Percentiles rank a stretch among this genome's conserved stretches.
Conservation (phyloP, 1,284 basidiomycete species). For the Trichosporon sp. region DNA sequence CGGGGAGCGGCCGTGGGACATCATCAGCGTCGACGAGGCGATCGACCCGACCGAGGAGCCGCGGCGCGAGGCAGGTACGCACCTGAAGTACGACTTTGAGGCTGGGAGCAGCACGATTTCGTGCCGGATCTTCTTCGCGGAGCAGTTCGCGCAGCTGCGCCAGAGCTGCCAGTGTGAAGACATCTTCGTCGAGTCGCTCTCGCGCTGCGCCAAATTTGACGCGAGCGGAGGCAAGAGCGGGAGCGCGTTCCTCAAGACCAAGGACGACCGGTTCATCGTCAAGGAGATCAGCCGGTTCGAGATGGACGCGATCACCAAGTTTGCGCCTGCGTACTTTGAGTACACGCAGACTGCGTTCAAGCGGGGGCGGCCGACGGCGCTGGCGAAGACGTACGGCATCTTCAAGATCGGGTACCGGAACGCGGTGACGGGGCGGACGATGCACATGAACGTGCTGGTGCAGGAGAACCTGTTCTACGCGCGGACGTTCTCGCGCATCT, state of each 20-base stretch:
- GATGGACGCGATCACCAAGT: slow-evolving; percentile 91
- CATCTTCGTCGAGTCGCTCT: slow-evolving; percentile 87
- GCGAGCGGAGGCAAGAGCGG: slow-evolving; percentile 94
- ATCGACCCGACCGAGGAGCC: slow-evolving; percentile 43
- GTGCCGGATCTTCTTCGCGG: slow-evolving; percentile 91
- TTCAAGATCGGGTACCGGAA: slow-evolving; percentile 93
- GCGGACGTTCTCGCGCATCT: slow-evolving; percentile 81
- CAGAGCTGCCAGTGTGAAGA: slow-evolving; percentile 89
- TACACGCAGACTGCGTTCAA: slow-evolving; percentile 76
- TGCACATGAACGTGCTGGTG: slow-evolving; percentile 90
- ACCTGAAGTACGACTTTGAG: slow-evolving; percentile 64
- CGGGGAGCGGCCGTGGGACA: slow-evolving; percentile 59
- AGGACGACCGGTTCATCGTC: slow-evolving; percentile 96
- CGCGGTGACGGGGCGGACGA: slow-evolving; percentile 67
- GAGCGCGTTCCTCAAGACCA: slow-evolving; percentile 91
- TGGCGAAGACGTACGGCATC: slow-evolving; percentile 97
- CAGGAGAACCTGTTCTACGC: slow-evolving; percentile 99
- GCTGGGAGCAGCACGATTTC: slow-evolving; percentile 88
- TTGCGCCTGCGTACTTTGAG: slow-evolving; percentile 95
- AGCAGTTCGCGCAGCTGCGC: slow-evolving; percentile 93
- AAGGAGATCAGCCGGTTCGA: slow-evolving; percentile 92
- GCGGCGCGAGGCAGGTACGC: slow-evolving; percentile 41
- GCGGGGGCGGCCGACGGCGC: slow-evolving; percentile 82
- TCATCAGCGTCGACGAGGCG: slow-evolving; percentile 59
- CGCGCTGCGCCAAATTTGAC: slow-evolving; percentile 94